A percentile compares a stretch with the other conserved stretches of the same genome.
These are phyloP conservation scores for Scheffersomyces ergatensis DNA, from an alignment of 805 yeast species.

Conservation along the genomic window DNA sequence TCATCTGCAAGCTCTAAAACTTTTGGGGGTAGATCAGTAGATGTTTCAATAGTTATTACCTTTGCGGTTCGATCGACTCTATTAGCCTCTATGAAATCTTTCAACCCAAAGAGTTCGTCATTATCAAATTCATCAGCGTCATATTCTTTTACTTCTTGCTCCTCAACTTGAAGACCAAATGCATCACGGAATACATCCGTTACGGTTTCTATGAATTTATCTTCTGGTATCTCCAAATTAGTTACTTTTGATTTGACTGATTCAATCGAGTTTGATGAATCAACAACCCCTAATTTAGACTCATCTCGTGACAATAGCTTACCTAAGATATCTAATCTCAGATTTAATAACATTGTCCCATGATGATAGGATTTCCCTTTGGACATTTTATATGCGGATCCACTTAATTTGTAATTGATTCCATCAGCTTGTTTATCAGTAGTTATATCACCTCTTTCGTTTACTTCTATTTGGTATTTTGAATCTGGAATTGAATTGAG, in stretches of 20 bases:
- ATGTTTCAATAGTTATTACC: constrained; percentile 18
- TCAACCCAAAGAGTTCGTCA: constrained; percentile 31
- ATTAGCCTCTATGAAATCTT: constrained; percentile 23
- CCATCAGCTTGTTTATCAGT: constrained; percentile 27
- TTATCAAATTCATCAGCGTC: constrained; percentile 22
- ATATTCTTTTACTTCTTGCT: neutral
- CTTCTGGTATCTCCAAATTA: constrained; percentile 51
- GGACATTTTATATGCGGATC: constrained; percentile 88
- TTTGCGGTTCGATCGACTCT: constrained; percentile 8
- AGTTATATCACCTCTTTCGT: constrained; percentile 78
- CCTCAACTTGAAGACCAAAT: constrained; percentile 18
- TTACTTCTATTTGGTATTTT: constrained; percentile 43
- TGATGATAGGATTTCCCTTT: constrained; percentile 86
- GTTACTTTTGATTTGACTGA: constrained; percentile 81
- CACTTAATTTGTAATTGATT: constrained; percentile 64
- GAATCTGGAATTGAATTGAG: constrained; percentile 18
- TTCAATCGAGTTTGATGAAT: constrained; percentile 53
- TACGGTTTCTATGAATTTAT: constrained; percentile 47
- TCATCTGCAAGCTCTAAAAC: constrained; percentile 37
- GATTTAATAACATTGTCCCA: constrained; percentile 85
- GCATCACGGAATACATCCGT: constrained; percentile 34
- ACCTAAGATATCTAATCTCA: constrained; percentile 59
- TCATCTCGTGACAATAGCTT: constrained; percentile 54
- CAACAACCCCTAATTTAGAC: constrained; percentile 37
- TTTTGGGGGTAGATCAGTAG: constrained; percentile 33